Evolutionary conservation across 768 basidiomycete species (phyloP), one percentile per base, ranked within the genome.

Genomic region (Dioszegia crocea): DNA sequence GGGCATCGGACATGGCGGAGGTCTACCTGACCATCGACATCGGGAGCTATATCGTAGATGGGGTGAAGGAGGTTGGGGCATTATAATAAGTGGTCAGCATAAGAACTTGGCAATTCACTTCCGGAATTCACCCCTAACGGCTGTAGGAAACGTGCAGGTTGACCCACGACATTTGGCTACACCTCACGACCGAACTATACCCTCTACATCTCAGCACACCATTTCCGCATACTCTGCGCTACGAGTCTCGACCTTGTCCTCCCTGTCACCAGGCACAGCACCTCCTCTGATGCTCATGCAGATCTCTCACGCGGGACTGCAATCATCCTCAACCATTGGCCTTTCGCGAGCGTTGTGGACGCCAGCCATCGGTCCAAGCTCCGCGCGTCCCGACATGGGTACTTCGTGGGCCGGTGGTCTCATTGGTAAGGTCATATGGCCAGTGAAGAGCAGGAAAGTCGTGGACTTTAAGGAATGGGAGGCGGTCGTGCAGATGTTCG

Each of bases 11-110:
- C 79, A 86, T 29, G 78, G 78, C 10, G 88, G 89, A 21, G 89
- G 89, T 0, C 82, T 83, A 10, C 91, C 92, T 0, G 89, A 88
- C 62, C 66, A 78, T 14, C 74, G 80, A 43, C 88, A 91, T 73
- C 69, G 81, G 33, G 67, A 77, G 0, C 80, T 96, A 27, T 96
- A 97, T 71, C 75, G 82, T 0, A 78, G 80, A 65, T 97, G 92
- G 91, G 83, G 85, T 1, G 74, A 79, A 52, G 83, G 86, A 11
- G 81, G 82, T 46, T 97, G 89, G 89, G 93, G 90, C 0, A 89
- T 96, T 82, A 78, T 94, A 45, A 74, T 93, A 27, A 90, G 92
- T 0, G 93, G 93, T 79, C 12, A 56, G 71, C 11, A 30, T 11
- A 2, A 27, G 6, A 5, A 33, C 26, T 27, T 36, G 14, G 33